A percentile compares a stretch with the other conserved stretches of the same genome.
phyloP scores from a whole-genome alignment of 225 moss, liverwort and hornwort species.

The Anthoceros angustus region DNA sequence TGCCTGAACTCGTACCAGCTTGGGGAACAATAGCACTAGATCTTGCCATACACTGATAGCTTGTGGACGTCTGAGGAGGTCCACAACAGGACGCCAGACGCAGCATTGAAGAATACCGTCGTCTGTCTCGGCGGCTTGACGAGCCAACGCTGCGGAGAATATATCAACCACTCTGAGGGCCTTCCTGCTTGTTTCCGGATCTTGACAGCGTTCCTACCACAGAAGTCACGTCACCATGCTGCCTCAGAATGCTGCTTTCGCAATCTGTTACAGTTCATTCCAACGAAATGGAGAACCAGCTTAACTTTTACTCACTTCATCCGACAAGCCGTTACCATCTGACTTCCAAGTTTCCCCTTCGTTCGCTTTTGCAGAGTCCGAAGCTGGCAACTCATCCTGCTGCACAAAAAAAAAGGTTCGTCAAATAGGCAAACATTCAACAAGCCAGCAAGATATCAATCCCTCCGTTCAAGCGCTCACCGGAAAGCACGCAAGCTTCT shows the following conservation, averaged over 20 bases:
- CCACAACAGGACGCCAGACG: neutral
- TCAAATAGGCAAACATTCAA: neutral
- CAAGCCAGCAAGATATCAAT: neutral
- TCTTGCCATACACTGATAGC: neutral
- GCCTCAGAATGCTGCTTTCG: neutral
- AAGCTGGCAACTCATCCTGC: neutral
- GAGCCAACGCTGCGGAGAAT: neutral
- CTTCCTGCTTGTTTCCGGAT: neutral
- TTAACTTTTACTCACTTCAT: neutral
- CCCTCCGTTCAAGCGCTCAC: neutral
- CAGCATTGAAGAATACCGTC: neutral
- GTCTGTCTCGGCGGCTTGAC: neutral
- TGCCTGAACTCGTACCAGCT: neutral
- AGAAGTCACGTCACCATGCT: neutral
- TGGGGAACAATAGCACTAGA: neutral
- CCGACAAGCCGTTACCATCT: neutral
- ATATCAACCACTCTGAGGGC: neutral
- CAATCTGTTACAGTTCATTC: too few species aligned
- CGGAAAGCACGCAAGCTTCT: neutral
- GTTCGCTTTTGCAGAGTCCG: neutral
- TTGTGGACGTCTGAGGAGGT: neutral
- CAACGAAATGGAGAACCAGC: too few species aligned
- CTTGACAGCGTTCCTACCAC: neutral
- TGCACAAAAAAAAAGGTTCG: neutral
- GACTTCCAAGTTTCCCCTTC: neutral